These are phyloP conservation scores for Magnusiomyces fungicola DNA, from an alignment of 1,139 yeast species.

Conservation along the genomic window DNA sequence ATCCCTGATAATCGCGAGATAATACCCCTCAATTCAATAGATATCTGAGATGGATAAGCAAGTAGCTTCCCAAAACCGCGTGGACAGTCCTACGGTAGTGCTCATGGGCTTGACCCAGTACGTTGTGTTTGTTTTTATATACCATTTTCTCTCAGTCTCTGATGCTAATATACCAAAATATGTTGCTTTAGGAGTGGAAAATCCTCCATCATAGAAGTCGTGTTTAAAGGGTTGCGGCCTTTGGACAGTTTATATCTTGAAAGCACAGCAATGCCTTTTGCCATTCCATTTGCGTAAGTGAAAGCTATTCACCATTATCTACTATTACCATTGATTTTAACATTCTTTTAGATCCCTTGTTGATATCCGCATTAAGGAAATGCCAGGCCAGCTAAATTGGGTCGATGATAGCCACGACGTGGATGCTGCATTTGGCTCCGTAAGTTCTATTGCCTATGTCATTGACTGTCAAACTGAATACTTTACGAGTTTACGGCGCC, in stretches of 20 bases:
- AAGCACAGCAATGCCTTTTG: constrained; percentile 79
- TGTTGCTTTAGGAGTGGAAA: constrained; percentile 46
- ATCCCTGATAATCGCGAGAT: no score
- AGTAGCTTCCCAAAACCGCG: neutral
- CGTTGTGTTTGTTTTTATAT: constrained; percentile 17
- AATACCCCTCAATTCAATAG: no score
- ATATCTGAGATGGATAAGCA: neutral
- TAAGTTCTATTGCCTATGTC: constrained; percentile 91
- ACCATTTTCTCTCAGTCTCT: neutral
- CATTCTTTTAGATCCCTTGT: constrained; percentile 56
- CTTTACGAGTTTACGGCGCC: constrained; percentile 79
- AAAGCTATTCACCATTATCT: neutral
- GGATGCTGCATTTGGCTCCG: constrained; percentile 66
- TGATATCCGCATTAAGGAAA: constrained; percentile 86
- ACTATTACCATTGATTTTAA: constrained; percentile 17
- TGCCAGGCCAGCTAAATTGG: constrained; percentile 89
- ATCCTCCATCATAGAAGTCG: constrained; percentile 88
- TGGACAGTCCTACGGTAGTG: constrained; percentile 28
- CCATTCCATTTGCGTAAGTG: constrained; percentile 11
- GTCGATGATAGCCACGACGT: constrained; percentile 74
- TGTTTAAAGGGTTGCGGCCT: constrained; percentile 95
- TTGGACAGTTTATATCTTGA: constrained; percentile 86
- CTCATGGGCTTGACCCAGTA: constrained; percentile 76
- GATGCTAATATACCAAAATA: neutral
- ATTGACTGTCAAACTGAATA: constrained; percentile 91